phyloP scores from a whole-genome alignment of 2,329 filamentous ascomycete species.

The Dendryphion nanum region DNA sequence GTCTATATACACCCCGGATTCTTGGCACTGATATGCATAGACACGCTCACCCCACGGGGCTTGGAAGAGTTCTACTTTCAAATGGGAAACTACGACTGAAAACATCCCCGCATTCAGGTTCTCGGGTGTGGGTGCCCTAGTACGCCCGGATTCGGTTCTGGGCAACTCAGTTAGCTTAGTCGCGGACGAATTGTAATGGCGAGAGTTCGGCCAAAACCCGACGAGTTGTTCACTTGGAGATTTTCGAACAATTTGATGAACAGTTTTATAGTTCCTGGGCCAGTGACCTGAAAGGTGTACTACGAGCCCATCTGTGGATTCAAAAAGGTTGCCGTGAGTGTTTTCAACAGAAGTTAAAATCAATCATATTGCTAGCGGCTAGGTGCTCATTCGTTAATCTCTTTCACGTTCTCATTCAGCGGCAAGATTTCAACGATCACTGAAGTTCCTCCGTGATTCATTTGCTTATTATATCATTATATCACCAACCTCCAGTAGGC shows the following conservation, averaged over 20 bases:
- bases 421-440: no score
- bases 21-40: neutral
- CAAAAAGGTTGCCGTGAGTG: no score
- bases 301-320: no score
- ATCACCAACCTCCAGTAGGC: no score
- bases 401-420: neutral
- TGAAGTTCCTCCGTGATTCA: no score
- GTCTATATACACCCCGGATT: constrained; percentile 1
- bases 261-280: neutral
- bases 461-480: no score
- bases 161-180: neutral
- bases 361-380: neutral
- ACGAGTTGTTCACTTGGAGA: neutral
- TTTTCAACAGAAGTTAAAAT: no score
- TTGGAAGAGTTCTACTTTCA: neutral
- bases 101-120: neutral
- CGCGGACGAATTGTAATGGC: neutral
- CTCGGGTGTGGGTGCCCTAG: neutral
- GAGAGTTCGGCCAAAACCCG: neutral
- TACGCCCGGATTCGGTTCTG: neutral
- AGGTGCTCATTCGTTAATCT: constrained; percentile 1
- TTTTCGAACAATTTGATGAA: neutral
- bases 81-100: constrained; percentile 1
- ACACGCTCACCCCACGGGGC: neutral
- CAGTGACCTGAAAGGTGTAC: no score